These are phyloP conservation scores for Forsythia viridissima DNA, from an alignment of 257 asterid species.

Conservation along the genomic window DNA sequence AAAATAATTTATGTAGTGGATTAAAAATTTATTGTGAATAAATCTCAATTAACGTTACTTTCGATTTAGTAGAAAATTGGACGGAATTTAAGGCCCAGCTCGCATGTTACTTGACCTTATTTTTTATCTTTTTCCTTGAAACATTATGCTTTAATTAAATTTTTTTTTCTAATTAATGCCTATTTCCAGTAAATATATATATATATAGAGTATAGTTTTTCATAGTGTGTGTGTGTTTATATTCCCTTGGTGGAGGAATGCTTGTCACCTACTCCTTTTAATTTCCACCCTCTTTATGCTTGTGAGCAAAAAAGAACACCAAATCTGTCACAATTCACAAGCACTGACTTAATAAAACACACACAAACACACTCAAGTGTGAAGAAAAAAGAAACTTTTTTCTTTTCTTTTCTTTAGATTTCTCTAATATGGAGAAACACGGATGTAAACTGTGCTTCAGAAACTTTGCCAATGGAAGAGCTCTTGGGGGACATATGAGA, in stretches of 20 bases:
- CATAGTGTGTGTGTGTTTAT: constrained; percentile 20
- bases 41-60: neutral
- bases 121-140: constrained; percentile 16
- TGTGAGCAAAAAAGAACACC: neutral
- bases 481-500: constrained; percentile 95
- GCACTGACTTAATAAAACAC: constrained; percentile 8
- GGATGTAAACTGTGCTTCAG: constrained; percentile 72
- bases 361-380: constrained; percentile 27
- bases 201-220: neutral
- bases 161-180: constrained; percentile 33
- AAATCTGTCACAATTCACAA: constrained; percentile 4
- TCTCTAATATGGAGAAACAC: constrained; percentile 57
- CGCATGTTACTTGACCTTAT: constrained; percentile 70
- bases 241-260: constrained; percentile 59
- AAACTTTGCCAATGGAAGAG: constrained; percentile 66
- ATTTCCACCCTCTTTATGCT: constrained; percentile 58
- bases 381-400: neutral
- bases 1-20: neutral
- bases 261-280: constrained; percentile 85
- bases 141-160: constrained; percentile 35
- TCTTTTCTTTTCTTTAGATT: neutral
- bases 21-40: neutral
- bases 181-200: too few species aligned
- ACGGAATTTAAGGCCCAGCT: constrained; percentile 48
- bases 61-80: constrained; percentile 15